Evolutionary conservation across 257 asterid species (phyloP).

Genomic region (Dorcoceras hygrometricum): DNA sequence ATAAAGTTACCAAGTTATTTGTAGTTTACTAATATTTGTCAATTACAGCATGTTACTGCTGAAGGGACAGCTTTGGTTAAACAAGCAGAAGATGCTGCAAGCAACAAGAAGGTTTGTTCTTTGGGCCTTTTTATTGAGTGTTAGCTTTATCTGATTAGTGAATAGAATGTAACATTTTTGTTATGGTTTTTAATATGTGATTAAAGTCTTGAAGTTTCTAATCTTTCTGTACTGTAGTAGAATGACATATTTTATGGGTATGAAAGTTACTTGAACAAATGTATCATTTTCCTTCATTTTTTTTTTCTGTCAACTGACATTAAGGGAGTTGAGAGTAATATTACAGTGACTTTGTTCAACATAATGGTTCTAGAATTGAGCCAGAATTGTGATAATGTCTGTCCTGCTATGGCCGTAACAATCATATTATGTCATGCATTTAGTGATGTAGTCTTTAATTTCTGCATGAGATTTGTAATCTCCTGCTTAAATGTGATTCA

Average conservation of each 20-base stretch:
- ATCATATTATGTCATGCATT: background rate
- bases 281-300: slow-evolving; percentile 5
- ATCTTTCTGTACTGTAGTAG: background rate
- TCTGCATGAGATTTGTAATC: background rate
- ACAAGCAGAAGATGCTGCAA: slow-evolving; percentile 58
- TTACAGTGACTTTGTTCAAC: background rate
- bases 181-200: background rate
- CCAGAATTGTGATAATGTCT: background rate
- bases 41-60: slow-evolving; percentile 53
- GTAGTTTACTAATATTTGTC: slow-evolving; percentile 24
- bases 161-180: background rate
- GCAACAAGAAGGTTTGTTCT: slow-evolving; percentile 45
- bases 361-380: background rate
- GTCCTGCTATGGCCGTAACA: background rate
- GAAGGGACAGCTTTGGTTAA: slow-evolving; percentile 57
- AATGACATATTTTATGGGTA: slow-evolving; percentile 1
- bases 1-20: slow-evolving; percentile 8
- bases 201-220: slow-evolving; percentile 3
- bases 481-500: background rate
- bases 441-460: background rate
- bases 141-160: slow-evolving; percentile 8
- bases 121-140: background rate
- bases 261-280: background rate
- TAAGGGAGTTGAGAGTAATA: background rate
- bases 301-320: slow-evolving; percentile 7